Evolutionary conservation across 2,329 filamentous ascomycete species (phyloP).

Genomic region (Fusarium siculi): DNA sequence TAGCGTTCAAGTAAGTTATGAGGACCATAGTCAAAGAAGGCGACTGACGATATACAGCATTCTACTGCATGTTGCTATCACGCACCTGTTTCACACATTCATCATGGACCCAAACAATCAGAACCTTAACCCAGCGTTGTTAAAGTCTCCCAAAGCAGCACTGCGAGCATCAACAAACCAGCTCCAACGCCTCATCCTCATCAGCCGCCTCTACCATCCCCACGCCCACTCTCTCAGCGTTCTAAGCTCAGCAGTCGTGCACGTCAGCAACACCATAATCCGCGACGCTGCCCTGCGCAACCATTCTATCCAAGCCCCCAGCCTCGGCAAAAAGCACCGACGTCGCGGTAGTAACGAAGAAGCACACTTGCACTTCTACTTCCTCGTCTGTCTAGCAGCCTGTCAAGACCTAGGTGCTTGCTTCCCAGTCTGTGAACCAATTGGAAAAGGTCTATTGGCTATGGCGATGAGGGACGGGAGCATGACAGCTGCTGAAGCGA

Average conservation of each 20-base stretch:
- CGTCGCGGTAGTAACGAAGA: fast-evolving
- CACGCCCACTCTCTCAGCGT: slow-evolving; percentile 4
- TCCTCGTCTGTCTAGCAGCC: not conserved
- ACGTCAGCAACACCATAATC: slow-evolving; percentile 26
- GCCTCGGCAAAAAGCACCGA: not conserved
- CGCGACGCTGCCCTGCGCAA: slow-evolving; percentile 13
- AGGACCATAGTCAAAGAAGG: fast-evolving
- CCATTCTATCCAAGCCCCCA: not conserved
- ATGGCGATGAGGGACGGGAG: slow-evolving; percentile 13
- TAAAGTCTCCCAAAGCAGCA: not conserved
- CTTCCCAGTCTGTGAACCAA: not conserved
- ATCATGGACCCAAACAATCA: slow-evolving; percentile 12
- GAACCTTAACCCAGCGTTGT: not conserved
- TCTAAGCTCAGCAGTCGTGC: slow-evolving; percentile 11
- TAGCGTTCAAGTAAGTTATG: slow-evolving; percentile 8
- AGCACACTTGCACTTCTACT: slow-evolving; percentile 9
- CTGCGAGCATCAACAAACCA: slow-evolving; percentile 12
- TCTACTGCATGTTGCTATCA: slow-evolving; percentile 9
- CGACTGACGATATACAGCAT: not conserved
- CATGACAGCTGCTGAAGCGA: slow-evolving; percentile 8
- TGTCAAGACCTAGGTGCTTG: slow-evolving; percentile 3
- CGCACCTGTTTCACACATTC: slow-evolving; percentile 6
- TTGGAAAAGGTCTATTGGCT: slow-evolving; percentile 1
- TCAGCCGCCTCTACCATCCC: slow-evolving; percentile 15
- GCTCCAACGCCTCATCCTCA: slow-evolving; percentile 13